phyloP scores from a whole-genome alignment of 108 stramenopile genomes.

The Fragilariopsis cylindrus region DNA sequence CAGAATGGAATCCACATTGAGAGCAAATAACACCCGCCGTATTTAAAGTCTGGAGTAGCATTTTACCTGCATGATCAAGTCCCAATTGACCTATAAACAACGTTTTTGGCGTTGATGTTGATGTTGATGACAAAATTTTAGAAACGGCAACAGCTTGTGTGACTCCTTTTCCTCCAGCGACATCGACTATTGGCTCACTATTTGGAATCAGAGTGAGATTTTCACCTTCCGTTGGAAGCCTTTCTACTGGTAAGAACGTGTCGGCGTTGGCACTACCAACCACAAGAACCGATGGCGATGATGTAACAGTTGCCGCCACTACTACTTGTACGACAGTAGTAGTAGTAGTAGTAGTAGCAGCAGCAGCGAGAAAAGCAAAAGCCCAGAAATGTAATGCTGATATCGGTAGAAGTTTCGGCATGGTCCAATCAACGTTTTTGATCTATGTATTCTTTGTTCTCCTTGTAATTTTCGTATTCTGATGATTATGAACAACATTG shows the following conservation, averaged over 20 bases:
- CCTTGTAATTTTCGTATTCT: no score
- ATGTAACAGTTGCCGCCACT: background rate
- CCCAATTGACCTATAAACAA: slow-evolving; percentile 76
- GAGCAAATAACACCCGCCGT: slow-evolving; percentile 48
- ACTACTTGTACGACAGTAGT: background rate
- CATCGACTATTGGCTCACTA: slow-evolving; percentile 46
- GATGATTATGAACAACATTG: no score
- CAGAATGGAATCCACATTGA: slow-evolving; percentile 29
- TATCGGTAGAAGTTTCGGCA: no score
- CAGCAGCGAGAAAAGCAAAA: no score
- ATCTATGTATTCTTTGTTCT: no score
- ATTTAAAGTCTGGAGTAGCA: slow-evolving; percentile 42
- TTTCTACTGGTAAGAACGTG: slow-evolving; percentile 72
- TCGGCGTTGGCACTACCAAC: slow-evolving; percentile 77
- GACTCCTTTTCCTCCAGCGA: slow-evolving; percentile 81
- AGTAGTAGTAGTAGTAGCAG: no score
- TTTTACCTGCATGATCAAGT: slow-evolving; percentile 49
- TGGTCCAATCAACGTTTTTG: no score
- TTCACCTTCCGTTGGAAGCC: slow-evolving; percentile 75
- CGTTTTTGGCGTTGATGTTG: background rate
- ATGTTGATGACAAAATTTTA: slow-evolving; percentile 36
- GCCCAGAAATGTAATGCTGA: no score
- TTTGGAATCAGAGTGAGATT: slow-evolving; percentile 60
- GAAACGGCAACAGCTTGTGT: slow-evolving; percentile 79
- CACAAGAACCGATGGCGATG: slow-evolving; percentile 30